Percentiles rank a stretch among this genome's conserved stretches.
phyloP scores from a whole-genome alignment of 441 rosid genomes.

The Arabidopsis lyrata region DNA sequence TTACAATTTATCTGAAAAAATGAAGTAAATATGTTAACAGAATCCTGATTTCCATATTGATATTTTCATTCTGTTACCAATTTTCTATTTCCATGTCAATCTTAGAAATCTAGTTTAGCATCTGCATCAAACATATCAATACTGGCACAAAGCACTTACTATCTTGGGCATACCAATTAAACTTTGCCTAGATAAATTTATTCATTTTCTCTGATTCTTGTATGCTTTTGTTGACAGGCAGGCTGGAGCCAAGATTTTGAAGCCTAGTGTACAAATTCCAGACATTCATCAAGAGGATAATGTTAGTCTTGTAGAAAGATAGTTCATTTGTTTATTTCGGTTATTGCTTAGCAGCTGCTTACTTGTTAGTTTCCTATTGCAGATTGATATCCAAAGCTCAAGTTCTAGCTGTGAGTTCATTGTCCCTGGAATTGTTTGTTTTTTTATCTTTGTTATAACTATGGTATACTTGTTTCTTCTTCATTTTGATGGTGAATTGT shows the following conservation, averaged over 20 bases:
- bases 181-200: background rate
- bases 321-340: conserved; percentile 3
- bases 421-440: background rate
- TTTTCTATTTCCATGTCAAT: background rate
- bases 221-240: conserved; percentile 64
- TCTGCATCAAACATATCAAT: background rate
- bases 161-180: background rate
- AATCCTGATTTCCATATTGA: background rate
- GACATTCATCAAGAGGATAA: conserved; percentile 47
- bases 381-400: conserved; percentile 65
- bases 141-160: background rate
- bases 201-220: conserved; percentile 44
- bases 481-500: background rate
- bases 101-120: background rate
- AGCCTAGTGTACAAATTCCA: conserved; percentile 45
- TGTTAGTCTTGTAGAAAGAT: conserved; percentile 44
- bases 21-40: background rate
- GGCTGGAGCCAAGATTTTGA: conserved; percentile 51
- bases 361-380: conserved; percentile 47
- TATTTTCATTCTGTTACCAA: background rate
- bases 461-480: conserved; percentile 2
- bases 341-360: conserved; percentile 38
- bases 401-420: conserved; percentile 58
- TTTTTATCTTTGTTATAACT: conserved; percentile 8
- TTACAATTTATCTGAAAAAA: background rate